Evolutionary conservation across 2,329 filamentous ascomycete species (phyloP).

Genomic region (Stachybotrys echinatus): DNA sequence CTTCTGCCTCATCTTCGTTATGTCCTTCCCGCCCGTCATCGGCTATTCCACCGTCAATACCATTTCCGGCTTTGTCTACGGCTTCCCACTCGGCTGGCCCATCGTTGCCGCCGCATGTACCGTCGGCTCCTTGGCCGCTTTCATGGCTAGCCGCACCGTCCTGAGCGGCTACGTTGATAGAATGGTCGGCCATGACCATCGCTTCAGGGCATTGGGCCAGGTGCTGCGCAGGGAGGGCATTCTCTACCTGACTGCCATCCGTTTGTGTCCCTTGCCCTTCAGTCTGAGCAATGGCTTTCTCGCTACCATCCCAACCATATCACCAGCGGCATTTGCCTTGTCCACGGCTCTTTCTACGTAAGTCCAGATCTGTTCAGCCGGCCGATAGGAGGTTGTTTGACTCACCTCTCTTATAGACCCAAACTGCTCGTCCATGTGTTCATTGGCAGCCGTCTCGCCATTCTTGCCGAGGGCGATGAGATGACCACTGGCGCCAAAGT

Average conservation of each 20-base stretch:
- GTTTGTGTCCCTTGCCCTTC: constrained; percentile 88
- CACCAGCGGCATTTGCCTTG: constrained; percentile 67
- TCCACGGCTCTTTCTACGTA: constrained; percentile 74
- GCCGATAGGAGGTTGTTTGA: background rate
- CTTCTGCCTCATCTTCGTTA: constrained; percentile 68
- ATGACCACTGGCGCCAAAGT: constrained; percentile 77
- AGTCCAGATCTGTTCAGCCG: constrained; percentile 7
- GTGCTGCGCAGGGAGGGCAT: constrained; percentile 88
- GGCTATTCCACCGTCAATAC: constrained; percentile 73
- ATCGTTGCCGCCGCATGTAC: constrained; percentile 76
- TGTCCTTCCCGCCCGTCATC: constrained; percentile 81
- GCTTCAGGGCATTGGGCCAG: constrained; percentile 83
- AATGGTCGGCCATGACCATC: constrained; percentile 74
- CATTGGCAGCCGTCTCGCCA: constrained; percentile 77
- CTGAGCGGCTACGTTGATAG: constrained; percentile 73
- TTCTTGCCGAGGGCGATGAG: constrained; percentile 74
- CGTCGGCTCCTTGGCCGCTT: constrained; percentile 70
- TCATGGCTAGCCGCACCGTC: constrained; percentile 74
- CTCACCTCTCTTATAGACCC: constrained; percentile 42
- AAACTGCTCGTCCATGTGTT: constrained; percentile 92
- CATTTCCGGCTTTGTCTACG: constrained; percentile 50
- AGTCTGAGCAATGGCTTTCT: constrained; percentile 91
- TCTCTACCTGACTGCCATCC: constrained; percentile 83
- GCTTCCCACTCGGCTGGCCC: constrained; percentile 66
- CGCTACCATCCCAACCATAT: constrained; percentile 86